Conservation (phyloP, 2,329 filamentous ascomycete genomes). For the Neoarthrinium moseri region DNA sequence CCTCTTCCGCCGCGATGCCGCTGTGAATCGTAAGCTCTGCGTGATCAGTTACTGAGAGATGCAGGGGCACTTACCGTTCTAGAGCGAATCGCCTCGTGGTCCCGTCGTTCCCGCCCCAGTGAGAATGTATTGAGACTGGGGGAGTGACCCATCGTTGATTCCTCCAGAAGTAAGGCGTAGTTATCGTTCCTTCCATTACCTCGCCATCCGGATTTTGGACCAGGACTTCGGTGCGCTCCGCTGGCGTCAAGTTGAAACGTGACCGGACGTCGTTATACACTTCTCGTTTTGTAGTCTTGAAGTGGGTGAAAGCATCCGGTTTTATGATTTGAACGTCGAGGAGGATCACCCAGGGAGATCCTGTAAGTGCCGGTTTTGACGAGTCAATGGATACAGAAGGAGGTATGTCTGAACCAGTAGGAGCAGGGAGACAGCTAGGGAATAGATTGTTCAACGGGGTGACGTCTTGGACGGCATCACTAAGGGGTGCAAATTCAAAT, state of each 20-base stretch:
- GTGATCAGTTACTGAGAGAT: not conserved
- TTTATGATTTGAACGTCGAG: conserved; percentile 4
- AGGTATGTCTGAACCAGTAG: too few species aligned
- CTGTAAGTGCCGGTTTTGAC: too few species aligned
- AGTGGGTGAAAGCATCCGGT: conserved; percentile 61
- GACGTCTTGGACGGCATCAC: too few species aligned
- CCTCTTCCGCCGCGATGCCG: conserved; percentile 63
- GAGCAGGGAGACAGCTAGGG: conserved; percentile 52
- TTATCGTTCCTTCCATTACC: conserved; percentile 84
- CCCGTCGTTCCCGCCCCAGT: conserved; percentile 65
- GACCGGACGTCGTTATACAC: conserved; percentile 70
- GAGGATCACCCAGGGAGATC: too few species aligned
- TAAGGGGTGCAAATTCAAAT: too few species aligned
- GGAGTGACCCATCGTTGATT: conserved; percentile 78
- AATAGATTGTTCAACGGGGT: conserved; percentile 53
- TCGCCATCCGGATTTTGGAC: conserved; percentile 64
- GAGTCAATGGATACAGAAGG: too few species aligned
- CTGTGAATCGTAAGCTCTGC: conserved; percentile 28
- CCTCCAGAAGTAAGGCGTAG: conserved; percentile 79
- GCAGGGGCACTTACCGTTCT: conserved; percentile 47
- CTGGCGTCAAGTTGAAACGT: conserved; percentile 53
- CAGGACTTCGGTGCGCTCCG: conserved; percentile 68
- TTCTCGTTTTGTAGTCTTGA: conserved; percentile 77
- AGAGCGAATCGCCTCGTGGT: conserved; percentile 85
- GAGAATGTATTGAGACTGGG: conserved; percentile 47